Conservation (phyloP, 1,284 basidiomycete species). For the Salmacisia buchloeana region DNA sequence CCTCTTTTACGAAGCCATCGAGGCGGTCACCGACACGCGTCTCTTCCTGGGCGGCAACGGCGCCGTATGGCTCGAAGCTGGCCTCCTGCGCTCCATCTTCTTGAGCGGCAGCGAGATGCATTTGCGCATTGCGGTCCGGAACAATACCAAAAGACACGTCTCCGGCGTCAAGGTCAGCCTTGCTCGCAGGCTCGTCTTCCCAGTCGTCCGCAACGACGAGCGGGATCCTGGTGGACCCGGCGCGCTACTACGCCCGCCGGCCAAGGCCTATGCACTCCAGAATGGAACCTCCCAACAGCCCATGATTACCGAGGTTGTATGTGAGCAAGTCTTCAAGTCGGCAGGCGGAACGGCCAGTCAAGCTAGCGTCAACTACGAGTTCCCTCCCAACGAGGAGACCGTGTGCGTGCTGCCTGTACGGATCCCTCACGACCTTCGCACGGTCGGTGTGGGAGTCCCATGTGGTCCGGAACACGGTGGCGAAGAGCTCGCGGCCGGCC, state of each 20-base stretch:
- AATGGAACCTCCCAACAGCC: slow-evolving; percentile 17
- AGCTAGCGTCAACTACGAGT: slow-evolving; percentile 35
- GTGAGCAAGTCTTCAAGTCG: slow-evolving; percentile 32
- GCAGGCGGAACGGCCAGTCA: neutral
- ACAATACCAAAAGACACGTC: slow-evolving; percentile 40
- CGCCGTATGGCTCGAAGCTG: slow-evolving; percentile 42
- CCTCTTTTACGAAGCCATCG: slow-evolving; percentile 23
- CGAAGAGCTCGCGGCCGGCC: neutral
- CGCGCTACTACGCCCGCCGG: slow-evolving; percentile 13
- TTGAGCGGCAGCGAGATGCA: slow-evolving; percentile 34
- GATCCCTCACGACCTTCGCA: slow-evolving; percentile 33
- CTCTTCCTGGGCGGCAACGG: slow-evolving; percentile 45
- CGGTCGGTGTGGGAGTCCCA: slow-evolving; percentile 23
- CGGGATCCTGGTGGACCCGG: slow-evolving; percentile 1
- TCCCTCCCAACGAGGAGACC: slow-evolving; percentile 29
- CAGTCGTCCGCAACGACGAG: slow-evolving; percentile 25
- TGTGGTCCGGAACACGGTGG: slow-evolving; percentile 4
- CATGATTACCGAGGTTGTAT: slow-evolving; percentile 39
- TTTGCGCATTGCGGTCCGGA: slow-evolving; percentile 36
- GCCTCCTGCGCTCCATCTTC: slow-evolving; percentile 32
- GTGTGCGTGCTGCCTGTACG: slow-evolving; percentile 36
- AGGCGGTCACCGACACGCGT: slow-evolving; percentile 37
- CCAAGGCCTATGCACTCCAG: slow-evolving; percentile 22
- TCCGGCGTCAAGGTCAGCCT: slow-evolving; percentile 36
- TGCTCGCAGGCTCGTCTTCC: slow-evolving; percentile 37